Percentiles rank a stretch among this genome's conserved stretches.
Conservation (phyloP, 2,329 filamentous ascomycete species). For the Aspergillus intermedius region DNA sequence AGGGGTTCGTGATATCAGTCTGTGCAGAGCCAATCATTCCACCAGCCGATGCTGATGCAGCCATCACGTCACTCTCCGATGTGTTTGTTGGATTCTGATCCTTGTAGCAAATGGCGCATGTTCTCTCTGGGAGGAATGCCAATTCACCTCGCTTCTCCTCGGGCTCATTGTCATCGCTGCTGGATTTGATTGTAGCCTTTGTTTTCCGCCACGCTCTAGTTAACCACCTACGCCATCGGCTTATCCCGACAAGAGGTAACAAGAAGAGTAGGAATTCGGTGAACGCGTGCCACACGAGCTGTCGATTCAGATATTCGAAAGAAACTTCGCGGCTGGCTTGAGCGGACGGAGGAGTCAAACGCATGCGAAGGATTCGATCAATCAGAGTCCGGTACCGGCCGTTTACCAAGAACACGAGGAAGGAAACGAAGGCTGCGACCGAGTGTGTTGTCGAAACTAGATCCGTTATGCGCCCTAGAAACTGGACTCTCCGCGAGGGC, state of each 20-base stretch:
- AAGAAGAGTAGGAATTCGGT: slow-evolving; percentile 97
- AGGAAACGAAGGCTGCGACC: slow-evolving; percentile 73
- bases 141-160: slow-evolving; percentile 61
- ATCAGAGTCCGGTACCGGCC: slow-evolving; percentile 86
- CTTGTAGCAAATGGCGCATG: slow-evolving; percentile 94
- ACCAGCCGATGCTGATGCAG: slow-evolving; percentile 57
- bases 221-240: slow-evolving; percentile 88
- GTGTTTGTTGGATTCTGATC: slow-evolving; percentile 72
- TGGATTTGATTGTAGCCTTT: slow-evolving; percentile 54
- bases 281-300: slow-evolving; percentile 99
- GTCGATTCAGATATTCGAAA: slow-evolving; percentile 94
- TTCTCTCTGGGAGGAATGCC: slow-evolving; percentile 80
- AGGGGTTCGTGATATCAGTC: slow-evolving; percentile 93
- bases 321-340: slow-evolving; percentile 87
- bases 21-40: slow-evolving; percentile 82
- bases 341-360: slow-evolving; percentile 75
- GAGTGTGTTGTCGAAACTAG: slow-evolving; percentile 68
- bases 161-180: slow-evolving; percentile 45
- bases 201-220: slow-evolving; percentile 77
- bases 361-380: slow-evolving; percentile 75
- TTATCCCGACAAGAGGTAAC: slow-evolving; percentile 91
- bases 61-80: slow-evolving; percentile 69
- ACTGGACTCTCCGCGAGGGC: slow-evolving; percentile 45
- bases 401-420: slow-evolving; percentile 84
- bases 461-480: slow-evolving; percentile 64